Evolutionary conservation across 176 grass and related monocot species (phyloP).

Genomic region (Oryza glaberrima): DNA sequence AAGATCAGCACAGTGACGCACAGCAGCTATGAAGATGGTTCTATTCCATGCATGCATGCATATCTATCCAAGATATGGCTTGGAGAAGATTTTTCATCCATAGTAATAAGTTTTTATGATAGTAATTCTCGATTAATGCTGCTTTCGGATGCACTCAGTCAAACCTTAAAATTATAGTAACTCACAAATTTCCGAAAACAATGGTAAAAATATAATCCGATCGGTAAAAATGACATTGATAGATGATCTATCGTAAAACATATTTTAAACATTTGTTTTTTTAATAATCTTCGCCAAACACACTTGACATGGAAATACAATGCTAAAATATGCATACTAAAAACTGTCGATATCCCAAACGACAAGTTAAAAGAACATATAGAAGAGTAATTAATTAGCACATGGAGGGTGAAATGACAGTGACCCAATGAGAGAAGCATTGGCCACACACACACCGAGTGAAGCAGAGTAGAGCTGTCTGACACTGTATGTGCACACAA

Average conservation of each 20-base stretch:
- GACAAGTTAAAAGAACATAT: neutral
- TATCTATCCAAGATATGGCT: too few relatives aligned
- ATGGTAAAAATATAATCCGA: too few relatives aligned
- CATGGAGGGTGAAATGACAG: neutral
- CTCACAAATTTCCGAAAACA: neutral
- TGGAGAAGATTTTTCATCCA: too few relatives aligned
- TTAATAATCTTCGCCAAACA: too few relatives aligned
- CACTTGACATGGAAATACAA: too few relatives aligned
- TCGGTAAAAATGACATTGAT: too few relatives aligned
- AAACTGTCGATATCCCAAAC: neutral
- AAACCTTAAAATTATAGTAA: too few relatives aligned
- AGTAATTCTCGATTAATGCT: too few relatives aligned
- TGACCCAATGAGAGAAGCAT: neutral
- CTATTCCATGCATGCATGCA: neutral
- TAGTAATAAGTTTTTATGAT: too few relatives aligned
- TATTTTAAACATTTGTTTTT: too few relatives aligned
- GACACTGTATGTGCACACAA: neutral
- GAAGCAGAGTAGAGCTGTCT: slow-evolving; percentile 16
- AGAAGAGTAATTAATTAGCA: neutral
- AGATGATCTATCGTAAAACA: too few relatives aligned
- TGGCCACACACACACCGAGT: neutral
- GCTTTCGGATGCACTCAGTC: neutral
- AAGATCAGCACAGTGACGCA: neutral
- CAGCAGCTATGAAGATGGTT: neutral
- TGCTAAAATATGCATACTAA: too few relatives aligned